These are phyloP conservation scores for Raphanus hybrid DNA, from an alignment of 441 rosid genomes.

Conservation along the genomic window DNA sequence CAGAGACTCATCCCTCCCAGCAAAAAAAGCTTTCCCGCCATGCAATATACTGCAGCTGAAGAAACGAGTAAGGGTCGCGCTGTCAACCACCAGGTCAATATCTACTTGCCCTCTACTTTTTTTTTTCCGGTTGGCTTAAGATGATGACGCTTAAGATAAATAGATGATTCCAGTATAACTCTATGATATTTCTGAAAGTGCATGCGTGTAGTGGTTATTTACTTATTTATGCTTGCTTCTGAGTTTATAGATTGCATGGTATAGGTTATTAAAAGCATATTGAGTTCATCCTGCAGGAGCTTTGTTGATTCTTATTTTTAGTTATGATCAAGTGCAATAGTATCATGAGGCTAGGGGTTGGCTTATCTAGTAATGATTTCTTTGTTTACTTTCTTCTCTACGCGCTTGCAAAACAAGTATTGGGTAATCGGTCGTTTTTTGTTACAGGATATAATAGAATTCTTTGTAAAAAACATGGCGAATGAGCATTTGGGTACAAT, in stretches of 20 bases:
- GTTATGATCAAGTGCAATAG: conserved; percentile 15
- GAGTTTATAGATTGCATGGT: conserved; percentile 15
- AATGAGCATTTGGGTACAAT: conserved; percentile 77
- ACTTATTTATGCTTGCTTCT: conserved; percentile 20
- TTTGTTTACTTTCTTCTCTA: background rate
- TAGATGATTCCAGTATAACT: conserved; percentile 5
- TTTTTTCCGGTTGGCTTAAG: conserved; percentile 3
- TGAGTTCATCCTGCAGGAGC: conserved; percentile 11
- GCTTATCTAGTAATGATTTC: conserved; percentile 6
- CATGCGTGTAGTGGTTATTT: conserved; percentile 25
- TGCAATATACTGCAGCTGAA: conserved; percentile 68
- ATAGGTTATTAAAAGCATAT: conserved; percentile 6
- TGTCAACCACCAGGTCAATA: conserved; percentile 68
- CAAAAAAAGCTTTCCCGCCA: conserved; percentile 71
- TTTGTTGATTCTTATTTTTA: conserved; percentile 1
- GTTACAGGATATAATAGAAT: conserved; percentile 77
- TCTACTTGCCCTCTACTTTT: background rate
- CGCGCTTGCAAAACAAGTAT: conserved; percentile 19
- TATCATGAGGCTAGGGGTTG: conserved; percentile 18
- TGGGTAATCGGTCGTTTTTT: conserved; percentile 18
- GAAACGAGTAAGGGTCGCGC: conserved; percentile 41
- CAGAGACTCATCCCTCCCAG: conserved; percentile 83
- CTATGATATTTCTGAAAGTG: conserved; percentile 14
- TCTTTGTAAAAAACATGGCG: conserved; percentile 73
- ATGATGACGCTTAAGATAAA: conserved; percentile 5